phyloP scores from a whole-genome alignment of 2,329 filamentous ascomycete genomes.

The Endoconidiophora polonica region DNA sequence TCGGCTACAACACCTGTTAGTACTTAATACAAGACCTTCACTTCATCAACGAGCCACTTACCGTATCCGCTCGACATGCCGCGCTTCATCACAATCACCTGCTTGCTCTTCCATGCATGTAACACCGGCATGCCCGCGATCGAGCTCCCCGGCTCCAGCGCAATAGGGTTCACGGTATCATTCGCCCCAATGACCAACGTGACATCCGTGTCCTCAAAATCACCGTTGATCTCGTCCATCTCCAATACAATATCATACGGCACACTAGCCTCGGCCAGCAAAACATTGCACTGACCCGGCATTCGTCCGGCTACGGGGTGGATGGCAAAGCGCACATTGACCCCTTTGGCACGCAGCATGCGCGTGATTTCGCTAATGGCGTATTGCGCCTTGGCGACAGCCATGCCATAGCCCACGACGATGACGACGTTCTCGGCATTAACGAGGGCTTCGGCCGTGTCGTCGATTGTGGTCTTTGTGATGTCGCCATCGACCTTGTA shows the following conservation, averaged over 20 bases:
- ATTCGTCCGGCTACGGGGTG: slow-evolving; percentile 82
- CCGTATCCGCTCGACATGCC: slow-evolving; percentile 79
- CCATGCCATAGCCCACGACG: slow-evolving; percentile 86
- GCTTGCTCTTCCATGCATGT: slow-evolving; percentile 87
- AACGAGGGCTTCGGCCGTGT: slow-evolving; percentile 58
- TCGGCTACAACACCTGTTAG: slow-evolving; percentile 39
- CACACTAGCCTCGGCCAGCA: slow-evolving; percentile 74
- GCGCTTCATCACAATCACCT: slow-evolving; percentile 85
- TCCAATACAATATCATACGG: slow-evolving; percentile 86
- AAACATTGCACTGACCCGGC: slow-evolving; percentile 85
- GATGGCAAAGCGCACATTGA: slow-evolving; percentile 77
- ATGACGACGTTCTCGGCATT: slow-evolving; percentile 77
- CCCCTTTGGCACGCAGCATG: slow-evolving; percentile 54
- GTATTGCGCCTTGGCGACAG: slow-evolving; percentile 84
- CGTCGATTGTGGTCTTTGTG: slow-evolving; percentile 62
- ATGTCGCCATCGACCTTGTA: slow-evolving; percentile 68
- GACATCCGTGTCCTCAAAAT: slow-evolving; percentile 71
- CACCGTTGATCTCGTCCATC: slow-evolving; percentile 94
- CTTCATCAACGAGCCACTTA: slow-evolving; percentile 23
- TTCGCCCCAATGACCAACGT: slow-evolving; percentile 84
- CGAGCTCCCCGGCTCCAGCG: slow-evolving; percentile 62
- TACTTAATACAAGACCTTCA: not conserved
- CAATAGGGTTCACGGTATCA: slow-evolving; percentile 83
- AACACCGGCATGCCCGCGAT: slow-evolving; percentile 89
- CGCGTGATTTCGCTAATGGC: slow-evolving; percentile 69